Evolutionary conservation across 2,329 filamentous ascomycete genomes (phyloP).

Genomic region (Fusarium albosuccineum): DNA sequence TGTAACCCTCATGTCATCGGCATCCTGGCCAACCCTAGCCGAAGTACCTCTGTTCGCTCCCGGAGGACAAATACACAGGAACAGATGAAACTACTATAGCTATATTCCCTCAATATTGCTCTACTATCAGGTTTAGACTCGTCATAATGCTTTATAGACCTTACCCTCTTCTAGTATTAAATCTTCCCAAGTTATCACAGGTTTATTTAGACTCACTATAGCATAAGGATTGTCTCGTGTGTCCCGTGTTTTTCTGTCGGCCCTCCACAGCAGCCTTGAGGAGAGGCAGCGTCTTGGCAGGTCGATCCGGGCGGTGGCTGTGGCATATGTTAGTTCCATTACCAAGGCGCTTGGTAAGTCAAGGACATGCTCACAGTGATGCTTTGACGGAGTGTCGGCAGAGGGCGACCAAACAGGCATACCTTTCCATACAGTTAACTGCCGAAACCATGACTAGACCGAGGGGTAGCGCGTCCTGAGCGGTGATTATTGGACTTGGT

Average conservation of each 20-base stretch:
- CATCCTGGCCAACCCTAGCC: background rate
- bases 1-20: background rate
- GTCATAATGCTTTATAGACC: no score
- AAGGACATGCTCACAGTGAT: constrained; percentile 9
- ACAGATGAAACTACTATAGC: no score
- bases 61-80: no score
- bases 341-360: constrained; percentile 29
- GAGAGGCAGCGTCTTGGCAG: constrained; percentile 21
- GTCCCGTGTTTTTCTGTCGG: no score
- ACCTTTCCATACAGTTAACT: constrained; percentile 1
- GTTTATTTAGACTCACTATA: no score
- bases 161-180: no score
- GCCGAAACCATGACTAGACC: background rate
- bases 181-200: no score
- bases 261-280: background rate
- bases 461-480: constrained; percentile 11
- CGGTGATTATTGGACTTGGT: constrained; percentile 27
- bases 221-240: no score
- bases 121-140: no score
- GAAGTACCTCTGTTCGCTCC: no score
- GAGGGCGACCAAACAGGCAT: constrained; percentile 11
- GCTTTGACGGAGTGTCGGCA: constrained; percentile 5
- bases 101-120: no score
- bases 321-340: constrained; percentile 23
- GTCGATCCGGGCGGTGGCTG: constrained; percentile 27